These are phyloP conservation scores for Flaveria floridana DNA, from an alignment of 140 eudicot species.

Conservation along the genomic window DNA sequence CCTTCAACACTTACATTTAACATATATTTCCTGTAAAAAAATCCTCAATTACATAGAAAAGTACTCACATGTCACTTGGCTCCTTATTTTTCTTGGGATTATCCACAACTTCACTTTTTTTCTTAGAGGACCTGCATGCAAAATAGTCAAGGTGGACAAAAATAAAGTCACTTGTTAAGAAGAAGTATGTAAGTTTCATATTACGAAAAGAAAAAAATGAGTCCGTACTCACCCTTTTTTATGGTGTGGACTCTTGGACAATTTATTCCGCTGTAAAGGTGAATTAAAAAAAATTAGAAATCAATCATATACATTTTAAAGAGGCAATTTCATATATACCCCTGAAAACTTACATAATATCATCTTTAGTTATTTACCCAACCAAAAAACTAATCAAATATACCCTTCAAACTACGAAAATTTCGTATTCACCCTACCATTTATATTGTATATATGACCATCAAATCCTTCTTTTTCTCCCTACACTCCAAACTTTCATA, in stretches of 20 bases:
- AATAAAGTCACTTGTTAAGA: conserved; percentile 21
- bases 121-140: conserved; percentile 53
- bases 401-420: background rate
- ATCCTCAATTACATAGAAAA: conserved; percentile 6
- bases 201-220: background rate
- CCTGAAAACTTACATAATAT: background rate
- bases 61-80: conserved; percentile 49
- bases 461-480: background rate
- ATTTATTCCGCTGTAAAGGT: conserved; percentile 46
- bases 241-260: conserved; percentile 44
- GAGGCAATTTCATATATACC: background rate
- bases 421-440: background rate
- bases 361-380: background rate
- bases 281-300: conserved; percentile 27
- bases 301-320: background rate
- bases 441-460: background rate
- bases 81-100: conserved; percentile 38
- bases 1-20: conserved; percentile 25
- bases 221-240: conserved; percentile 49
- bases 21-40: conserved; percentile 10
- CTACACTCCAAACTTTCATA: conserved; percentile 9
- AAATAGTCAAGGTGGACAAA: conserved; percentile 24
- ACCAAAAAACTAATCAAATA: background rate
- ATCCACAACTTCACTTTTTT: conserved; percentile 36
- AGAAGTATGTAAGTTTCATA: conserved; percentile 6